Conservation (phyloP, 352 stramenopile genomes). For the Lagenidium giganteum region DNA sequence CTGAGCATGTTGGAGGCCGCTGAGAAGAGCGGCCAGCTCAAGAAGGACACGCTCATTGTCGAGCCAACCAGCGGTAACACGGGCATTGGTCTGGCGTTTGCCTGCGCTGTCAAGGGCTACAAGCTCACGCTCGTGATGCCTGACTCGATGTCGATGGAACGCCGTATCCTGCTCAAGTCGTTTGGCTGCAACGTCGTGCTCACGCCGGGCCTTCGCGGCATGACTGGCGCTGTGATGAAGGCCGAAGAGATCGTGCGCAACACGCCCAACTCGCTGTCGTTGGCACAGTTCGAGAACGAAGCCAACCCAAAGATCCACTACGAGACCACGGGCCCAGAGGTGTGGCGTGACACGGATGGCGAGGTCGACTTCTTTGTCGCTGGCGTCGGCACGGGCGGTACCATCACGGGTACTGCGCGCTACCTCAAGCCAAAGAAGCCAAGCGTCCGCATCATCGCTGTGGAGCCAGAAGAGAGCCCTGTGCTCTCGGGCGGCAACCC, state of each 20-base stretch:
- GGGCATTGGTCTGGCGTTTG: conserved; percentile 89
- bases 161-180: conserved; percentile 90
- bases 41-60: conserved; percentile 78
- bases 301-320: conserved; percentile 93
- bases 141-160: conserved; percentile 92
- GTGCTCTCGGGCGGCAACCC: conserved; percentile 62
- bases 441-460: conserved; percentile 58
- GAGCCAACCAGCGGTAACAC: conserved; percentile 93
- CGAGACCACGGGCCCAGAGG: conserved; percentile 73
- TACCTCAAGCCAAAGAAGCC: conserved; percentile 82
- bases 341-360: conserved; percentile 78
- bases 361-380: conserved; percentile 76
- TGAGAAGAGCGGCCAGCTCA: conserved; percentile 45
- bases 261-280: conserved; percentile 55
- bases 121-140: conserved; percentile 92
- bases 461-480: conserved; percentile 67
- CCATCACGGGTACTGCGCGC: conserved; percentile 62
- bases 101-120: conserved; percentile 79
- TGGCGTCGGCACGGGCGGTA: conserved; percentile 75
- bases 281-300: conserved; percentile 95
- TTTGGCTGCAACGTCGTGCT: conserved; percentile 87
- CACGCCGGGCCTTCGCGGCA: conserved; percentile 72
- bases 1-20: conserved; percentile 68
- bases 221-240: conserved; percentile 57
- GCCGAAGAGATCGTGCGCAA: conserved; percentile 62